phyloP scores from a whole-genome alignment of 768 basidiomycete species.

The Gyrodon lividus region DNA sequence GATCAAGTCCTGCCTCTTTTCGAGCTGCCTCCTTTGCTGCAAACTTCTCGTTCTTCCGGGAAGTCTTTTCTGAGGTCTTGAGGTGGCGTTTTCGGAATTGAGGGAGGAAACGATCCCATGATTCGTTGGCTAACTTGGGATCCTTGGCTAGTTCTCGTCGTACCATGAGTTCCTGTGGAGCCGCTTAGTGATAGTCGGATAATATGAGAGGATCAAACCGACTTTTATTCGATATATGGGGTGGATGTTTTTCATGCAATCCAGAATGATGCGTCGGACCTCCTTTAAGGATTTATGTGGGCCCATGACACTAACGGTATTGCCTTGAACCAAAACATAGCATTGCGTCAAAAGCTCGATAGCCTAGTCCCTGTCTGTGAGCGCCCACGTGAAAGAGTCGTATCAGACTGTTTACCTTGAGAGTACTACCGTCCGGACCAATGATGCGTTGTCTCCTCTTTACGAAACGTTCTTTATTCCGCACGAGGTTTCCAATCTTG shows the following conservation, averaged over 20 bases:
- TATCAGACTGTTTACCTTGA: conserved; percentile 62
- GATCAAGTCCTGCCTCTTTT: conserved; percentile 61
- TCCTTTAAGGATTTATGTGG: conserved; percentile 94
- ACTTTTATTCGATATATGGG: conserved; percentile 99
- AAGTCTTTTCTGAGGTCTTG: conserved; percentile 91
- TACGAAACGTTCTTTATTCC: conserved; percentile 96
- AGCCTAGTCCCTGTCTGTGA: conserved; percentile 54
- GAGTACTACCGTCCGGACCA: conserved; percentile 93
- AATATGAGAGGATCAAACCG: conserved; percentile 3
- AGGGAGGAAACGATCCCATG: conserved; percentile 97
- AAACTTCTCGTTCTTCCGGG: conserved; percentile 78
- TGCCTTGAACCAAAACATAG: conserved; percentile 97
- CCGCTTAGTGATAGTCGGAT: not conserved
- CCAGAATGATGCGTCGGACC: conserved; percentile 92
- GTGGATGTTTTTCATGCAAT: conserved; percentile 99
- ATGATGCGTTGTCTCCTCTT: conserved; percentile 96
- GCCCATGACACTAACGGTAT: conserved; percentile 97
- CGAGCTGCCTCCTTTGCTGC: conserved; percentile 61
- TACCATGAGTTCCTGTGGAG: conserved; percentile 90
- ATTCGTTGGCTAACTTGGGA: conserved; percentile 89
- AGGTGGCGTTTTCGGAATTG: conserved; percentile 92
- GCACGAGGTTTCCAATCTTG: conserved; percentile 91
- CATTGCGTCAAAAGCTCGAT: conserved; percentile 96
- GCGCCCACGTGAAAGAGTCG: not conserved
- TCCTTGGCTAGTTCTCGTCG: conserved; percentile 97